A percentile compares a stretch with the other conserved stretches of the same genome.
Evolutionary conservation across 352 stramenopile species (phyloP).

Genomic region (Globisporangium nunn): DNA sequence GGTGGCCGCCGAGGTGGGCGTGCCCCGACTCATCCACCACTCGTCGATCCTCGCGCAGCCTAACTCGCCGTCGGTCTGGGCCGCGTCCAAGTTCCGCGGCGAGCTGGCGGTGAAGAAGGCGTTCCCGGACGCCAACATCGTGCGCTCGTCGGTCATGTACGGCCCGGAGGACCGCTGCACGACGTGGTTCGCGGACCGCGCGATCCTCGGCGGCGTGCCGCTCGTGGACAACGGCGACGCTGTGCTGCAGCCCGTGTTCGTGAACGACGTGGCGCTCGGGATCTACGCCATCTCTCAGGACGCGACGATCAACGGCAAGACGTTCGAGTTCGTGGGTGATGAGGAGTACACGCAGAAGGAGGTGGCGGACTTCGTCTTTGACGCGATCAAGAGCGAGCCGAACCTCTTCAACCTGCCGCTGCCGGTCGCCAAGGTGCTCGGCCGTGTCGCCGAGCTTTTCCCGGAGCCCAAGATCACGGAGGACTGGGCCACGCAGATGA

Average conservation of each 20-base stretch:
- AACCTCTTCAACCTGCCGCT: conserved; percentile 80
- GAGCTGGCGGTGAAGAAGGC: conserved; percentile 85
- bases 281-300: conserved; percentile 81
- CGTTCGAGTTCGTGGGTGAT: conserved; percentile 94
- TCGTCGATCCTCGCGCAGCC: conserved; percentile 75
- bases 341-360: conserved; percentile 96
- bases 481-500: conserved; percentile 71
- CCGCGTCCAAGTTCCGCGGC: conserved; percentile 81
- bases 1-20: conserved; percentile 66
- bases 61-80: conserved; percentile 80
- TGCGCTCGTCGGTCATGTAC: conserved; percentile 93
- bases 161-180: conserved; percentile 93
- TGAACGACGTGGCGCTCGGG: conserved; percentile 75
- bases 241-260: conserved; percentile 90
- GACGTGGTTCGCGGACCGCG: conserved; percentile 85
- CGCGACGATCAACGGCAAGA: conserved; percentile 86
- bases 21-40: conserved; percentile 77
- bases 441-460: conserved; percentile 77
- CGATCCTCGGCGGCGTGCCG: conserved; percentile 72
- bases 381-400: conserved; percentile 77
- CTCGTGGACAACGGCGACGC: conserved; percentile 92
- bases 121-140: conserved; percentile 94
- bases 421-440: conserved; percentile 65
- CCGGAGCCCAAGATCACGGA: conserved; percentile 78
- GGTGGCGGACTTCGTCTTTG: conserved; percentile 94